Evolutionary conservation across 345 rosid species (phyloP).

Genomic region (Melaleuca quinquenervia): DNA sequence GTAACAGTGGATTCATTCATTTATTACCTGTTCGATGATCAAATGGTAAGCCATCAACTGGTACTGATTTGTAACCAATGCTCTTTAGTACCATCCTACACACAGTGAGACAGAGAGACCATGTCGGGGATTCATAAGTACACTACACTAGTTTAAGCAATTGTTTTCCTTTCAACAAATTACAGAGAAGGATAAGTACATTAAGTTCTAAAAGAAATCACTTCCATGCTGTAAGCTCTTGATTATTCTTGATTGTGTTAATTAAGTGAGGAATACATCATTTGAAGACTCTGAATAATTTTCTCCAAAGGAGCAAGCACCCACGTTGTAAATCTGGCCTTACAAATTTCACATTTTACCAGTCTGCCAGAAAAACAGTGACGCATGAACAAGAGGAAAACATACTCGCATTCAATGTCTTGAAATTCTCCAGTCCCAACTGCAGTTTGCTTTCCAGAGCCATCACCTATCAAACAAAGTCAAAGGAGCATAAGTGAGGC

Average conservation of each 20-base stretch:
- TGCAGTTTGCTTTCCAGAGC: constrained; percentile 66
- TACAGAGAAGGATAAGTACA: not conserved
- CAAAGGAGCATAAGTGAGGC: not conserved
- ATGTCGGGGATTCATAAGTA: not conserved
- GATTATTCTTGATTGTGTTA: not conserved
- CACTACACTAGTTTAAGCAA: not conserved
- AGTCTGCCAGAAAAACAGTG: not conserved
- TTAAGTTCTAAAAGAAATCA: not conserved
- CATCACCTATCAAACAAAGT: constrained; percentile 36
- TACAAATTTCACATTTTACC: not conserved
- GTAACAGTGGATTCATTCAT: not conserved
- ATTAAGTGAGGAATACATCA: not conserved
- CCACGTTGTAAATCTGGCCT: not conserved
- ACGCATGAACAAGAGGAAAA: not conserved
- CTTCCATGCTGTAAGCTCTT: not conserved
- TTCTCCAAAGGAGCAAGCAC: not conserved
- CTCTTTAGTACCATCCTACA: constrained; percentile 74
- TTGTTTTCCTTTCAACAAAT: not conserved
- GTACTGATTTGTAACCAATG: constrained; percentile 88
- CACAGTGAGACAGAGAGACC: not conserved
- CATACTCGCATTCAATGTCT: constrained; percentile 68
- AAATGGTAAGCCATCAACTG: constrained; percentile 64
- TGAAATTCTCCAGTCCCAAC: constrained; percentile 72
- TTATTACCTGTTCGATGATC: constrained; percentile 63
- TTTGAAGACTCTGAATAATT: not conserved